Percentiles rank a stretch among this genome's conserved stretches.
Evolutionary conservation across 768 basidiomycete genomes (phyloP).

Genomic region (Kwoniella shandongensis): DNA sequence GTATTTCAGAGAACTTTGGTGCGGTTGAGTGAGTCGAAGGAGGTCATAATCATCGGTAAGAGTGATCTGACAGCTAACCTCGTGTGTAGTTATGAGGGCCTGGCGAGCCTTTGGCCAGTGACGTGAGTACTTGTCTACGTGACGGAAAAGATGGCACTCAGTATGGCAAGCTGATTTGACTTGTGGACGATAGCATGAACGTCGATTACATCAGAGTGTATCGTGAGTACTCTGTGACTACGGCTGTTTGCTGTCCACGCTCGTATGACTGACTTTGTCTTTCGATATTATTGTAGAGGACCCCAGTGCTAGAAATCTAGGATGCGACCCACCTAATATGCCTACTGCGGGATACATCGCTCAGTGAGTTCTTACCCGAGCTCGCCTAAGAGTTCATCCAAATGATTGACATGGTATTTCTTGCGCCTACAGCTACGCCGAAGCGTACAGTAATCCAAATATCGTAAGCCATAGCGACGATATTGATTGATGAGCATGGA

Average conservation of each 20-base stretch:
- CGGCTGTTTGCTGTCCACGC: neutral
- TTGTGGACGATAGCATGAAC: constrained; percentile 61
- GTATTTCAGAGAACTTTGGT: constrained; percentile 79
- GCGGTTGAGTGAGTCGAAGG: constrained; percentile 49
- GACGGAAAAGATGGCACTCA: neutral
- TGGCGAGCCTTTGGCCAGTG: constrained; percentile 41
- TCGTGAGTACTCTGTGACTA: constrained; percentile 52
- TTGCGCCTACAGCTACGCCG: constrained; percentile 34
- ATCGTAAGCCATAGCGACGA: constrained; percentile 33
- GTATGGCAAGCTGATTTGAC: constrained; percentile 63
- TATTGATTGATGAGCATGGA: neutral
- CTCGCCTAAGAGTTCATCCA: no score
- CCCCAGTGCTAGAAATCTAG: constrained; percentile 61
- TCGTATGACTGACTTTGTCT: neutral
- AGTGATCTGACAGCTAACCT: neutral
- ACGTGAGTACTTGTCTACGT: constrained; percentile 21
- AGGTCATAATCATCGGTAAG: neutral
- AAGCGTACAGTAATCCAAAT: constrained; percentile 48
- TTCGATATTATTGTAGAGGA: constrained; percentile 36
- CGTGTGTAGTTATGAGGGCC: constrained; percentile 40
- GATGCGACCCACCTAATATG: constrained; percentile 75
- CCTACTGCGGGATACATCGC: constrained; percentile 80
- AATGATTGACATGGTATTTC: no score
- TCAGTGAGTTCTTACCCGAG: constrained; percentile 11
- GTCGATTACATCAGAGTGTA: constrained; percentile 91